These are phyloP conservation scores for Aureobasidium sp. DNA, from an alignment of 2,329 filamentous ascomycete genomes.

Conservation along the genomic window DNA sequence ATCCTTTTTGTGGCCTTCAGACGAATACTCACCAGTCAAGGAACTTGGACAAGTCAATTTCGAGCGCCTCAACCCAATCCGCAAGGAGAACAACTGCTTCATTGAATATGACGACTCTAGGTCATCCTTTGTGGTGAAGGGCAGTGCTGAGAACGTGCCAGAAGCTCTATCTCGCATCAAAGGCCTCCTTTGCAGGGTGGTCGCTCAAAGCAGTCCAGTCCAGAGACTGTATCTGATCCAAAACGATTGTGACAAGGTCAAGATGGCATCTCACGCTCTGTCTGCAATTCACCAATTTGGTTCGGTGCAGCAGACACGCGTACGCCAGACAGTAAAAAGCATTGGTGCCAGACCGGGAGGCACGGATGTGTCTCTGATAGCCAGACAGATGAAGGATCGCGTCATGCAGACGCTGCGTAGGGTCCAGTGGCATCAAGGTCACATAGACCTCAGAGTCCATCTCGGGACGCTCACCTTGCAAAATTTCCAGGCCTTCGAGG, in stretches of 20 bases:
- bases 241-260: not conserved
- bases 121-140: slow-evolving; percentile 29
- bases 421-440: slow-evolving; percentile 30
- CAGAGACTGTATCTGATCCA: slow-evolving; percentile 25
- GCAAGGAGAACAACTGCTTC: slow-evolving; percentile 34
- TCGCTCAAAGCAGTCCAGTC: slow-evolving; percentile 24
- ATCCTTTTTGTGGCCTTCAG: slow-evolving; percentile 40
- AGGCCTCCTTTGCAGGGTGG: slow-evolving; percentile 33
- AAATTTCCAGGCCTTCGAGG: slow-evolving; percentile 21
- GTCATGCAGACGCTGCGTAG: slow-evolving; percentile 25
- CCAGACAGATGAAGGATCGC: not conserved
- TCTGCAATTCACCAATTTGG: not conserved
- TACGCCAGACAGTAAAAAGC: not conserved
- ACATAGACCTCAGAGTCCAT: slow-evolving; percentile 29
- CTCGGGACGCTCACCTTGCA: slow-evolving; percentile 31
- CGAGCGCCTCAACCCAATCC: slow-evolving; percentile 41
- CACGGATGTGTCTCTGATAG: not conserved
- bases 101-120: slow-evolving; percentile 32
- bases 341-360: not conserved
- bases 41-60: slow-evolving; percentile 34
- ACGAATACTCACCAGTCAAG: slow-evolving; percentile 36
- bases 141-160: slow-evolving; percentile 23
- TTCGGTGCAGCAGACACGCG: slow-evolving; percentile 17
- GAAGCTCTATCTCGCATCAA: slow-evolving; percentile 31
- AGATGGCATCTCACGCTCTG: not conserved